Base-by-base conservation (phyloP, 1,284 basidiomycete species). In the Trichosporon sp. region DNA sequence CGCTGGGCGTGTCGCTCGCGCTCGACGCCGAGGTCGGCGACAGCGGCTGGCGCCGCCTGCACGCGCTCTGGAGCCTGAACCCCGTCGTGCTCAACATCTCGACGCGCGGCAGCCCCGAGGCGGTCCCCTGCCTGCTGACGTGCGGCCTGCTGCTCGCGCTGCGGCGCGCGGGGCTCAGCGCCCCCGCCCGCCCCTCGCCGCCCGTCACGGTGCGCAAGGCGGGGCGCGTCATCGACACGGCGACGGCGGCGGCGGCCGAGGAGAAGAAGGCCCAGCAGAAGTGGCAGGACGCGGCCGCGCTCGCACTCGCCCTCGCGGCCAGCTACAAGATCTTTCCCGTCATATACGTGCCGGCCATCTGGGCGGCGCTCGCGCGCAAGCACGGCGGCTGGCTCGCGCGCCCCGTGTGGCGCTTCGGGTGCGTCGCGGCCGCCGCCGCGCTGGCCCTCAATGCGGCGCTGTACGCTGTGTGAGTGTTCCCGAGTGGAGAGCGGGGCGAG, bases 241-340 rank as follows among this genome's bases (percentile, higher is more conserved):
- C 27, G 51, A 32, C 32, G 0, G 51, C 53, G 2, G n/a, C 21
- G 11, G 34, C 44, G 15, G 31, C 31, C 2, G 29, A 47, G 53
- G 32, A 32, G 56, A 31, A 60, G 29, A 29, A 31, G 18, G 21
- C 18, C 15, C 27, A 60, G 29, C 56, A 60, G 60, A 27, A 38
- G 34, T 74, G 73, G 67, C 71, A 77, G 87, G 85, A 86, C 65
- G 70, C 80, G 1, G 88, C 92, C 0, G 94, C 92, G 0, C 75
- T 91, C 0, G 76, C 90, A 62, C 85, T 95, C 29, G 95, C 93
- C 0, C 72, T 93, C 38, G 89, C 91, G 66, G 89, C 93, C 0
- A 93, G 95, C 77, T 95, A 93, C 91, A 98, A 98, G 83, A 92
- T 98, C 68, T 99, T 95, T 78, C 97, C 97, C 0, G 86, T 93